A percentile compares a stretch with the other conserved stretches of the same genome.
phyloP scores from a whole-genome alignment of 192 early-diverging fungal genomes.

The Backusella luteola region DNA sequence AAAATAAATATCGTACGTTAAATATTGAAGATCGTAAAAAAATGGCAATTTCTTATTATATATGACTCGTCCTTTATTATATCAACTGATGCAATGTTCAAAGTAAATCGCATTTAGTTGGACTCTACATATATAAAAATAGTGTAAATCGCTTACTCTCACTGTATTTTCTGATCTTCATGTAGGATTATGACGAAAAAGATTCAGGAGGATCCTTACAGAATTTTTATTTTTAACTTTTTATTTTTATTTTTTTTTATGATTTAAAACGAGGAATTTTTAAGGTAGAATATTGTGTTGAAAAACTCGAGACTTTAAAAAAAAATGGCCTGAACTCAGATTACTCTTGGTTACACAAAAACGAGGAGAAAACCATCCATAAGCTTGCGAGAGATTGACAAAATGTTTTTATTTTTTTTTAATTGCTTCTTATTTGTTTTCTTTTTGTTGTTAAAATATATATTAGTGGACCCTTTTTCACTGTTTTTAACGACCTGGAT shows the following conservation, averaged over 20 bases:
- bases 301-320: background rate
- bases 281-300: background rate
- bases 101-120: too few relatives aligned
- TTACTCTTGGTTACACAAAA: background rate
- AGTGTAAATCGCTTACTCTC: background rate
- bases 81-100: background rate
- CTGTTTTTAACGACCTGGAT: too few relatives aligned
- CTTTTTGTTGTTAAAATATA: background rate
- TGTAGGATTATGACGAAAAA: background rate
- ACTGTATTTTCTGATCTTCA: background rate
- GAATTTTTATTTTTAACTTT: constrained; percentile 5
- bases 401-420: background rate
- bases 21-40: background rate
- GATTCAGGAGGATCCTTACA: background rate
- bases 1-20: background rate
- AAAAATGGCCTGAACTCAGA: background rate
- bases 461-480: background rate
- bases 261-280: background rate
- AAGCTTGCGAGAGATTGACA: background rate
- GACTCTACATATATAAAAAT: too few relatives aligned
- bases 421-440: background rate
- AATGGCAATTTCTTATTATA: too few relatives aligned
- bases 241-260: background rate
- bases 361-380: background rate
- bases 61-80: background rate